These are phyloP conservation scores for Entomortierella parvispora DNA, from an alignment of 192 early-diverging fungal species.

Conservation along the genomic window DNA sequence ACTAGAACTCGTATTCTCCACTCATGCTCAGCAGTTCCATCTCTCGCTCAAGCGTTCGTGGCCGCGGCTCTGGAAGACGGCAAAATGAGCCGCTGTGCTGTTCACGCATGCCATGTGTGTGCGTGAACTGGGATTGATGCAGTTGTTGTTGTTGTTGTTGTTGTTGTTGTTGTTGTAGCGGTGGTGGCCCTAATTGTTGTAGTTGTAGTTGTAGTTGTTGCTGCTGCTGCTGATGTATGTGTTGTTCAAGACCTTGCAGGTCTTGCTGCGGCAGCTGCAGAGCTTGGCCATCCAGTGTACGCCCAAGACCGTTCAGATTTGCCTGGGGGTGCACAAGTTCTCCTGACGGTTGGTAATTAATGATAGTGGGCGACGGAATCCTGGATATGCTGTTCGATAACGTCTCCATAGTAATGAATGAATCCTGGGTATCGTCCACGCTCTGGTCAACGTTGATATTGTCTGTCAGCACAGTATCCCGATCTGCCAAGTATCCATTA, in stretches of 20 bases:
- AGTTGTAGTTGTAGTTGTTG: slow-evolving; percentile 3
- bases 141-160: too few relatives aligned
- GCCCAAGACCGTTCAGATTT: slow-evolving; percentile 13
- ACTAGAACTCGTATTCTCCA: slow-evolving; percentile 2
- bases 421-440: background rate
- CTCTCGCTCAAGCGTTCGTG: slow-evolving; percentile 6
- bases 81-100: background rate
- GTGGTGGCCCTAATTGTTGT: background rate
- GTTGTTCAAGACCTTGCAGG: slow-evolving; percentile 22
- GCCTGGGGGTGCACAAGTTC: slow-evolving; percentile 12
- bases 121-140: background rate
- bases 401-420: slow-evolving; percentile 6
- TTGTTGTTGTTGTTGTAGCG: background rate
- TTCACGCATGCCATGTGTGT: background rate
- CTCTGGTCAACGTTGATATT: background rate
- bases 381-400: slow-evolving; percentile 18
- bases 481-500: slow-evolving; percentile 25
- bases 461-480: background rate
- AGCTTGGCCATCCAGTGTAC: slow-evolving; percentile 20
- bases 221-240: slow-evolving; percentile 17
- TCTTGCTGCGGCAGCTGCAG: slow-evolving; percentile 24
- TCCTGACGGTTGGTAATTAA: slow-evolving; percentile 16
- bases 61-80: background rate
- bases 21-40: slow-evolving; percentile 10
- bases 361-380: slow-evolving; percentile 17